Conservation (phyloP, 1,284 basidiomycete genomes). For the Apiotrichum gracile region DNA sequence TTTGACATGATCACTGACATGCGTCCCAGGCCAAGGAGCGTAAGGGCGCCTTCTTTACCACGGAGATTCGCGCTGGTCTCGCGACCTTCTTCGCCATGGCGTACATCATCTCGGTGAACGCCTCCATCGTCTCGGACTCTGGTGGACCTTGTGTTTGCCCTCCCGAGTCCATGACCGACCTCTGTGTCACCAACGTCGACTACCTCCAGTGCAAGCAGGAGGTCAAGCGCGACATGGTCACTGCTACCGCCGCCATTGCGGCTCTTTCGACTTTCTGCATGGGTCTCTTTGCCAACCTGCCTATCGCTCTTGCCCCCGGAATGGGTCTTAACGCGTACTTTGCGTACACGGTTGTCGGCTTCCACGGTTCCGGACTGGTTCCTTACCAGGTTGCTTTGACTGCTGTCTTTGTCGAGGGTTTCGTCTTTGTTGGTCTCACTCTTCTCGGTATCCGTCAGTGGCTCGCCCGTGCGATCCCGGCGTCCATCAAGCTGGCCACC, state of each 20-base stretch:
- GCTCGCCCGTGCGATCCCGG: slow-evolving; percentile 81
- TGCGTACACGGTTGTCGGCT: slow-evolving; percentile 79
- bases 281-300: slow-evolving; percentile 77
- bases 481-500: slow-evolving; percentile 75
- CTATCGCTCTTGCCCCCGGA: slow-evolving; percentile 64
- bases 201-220: slow-evolving; percentile 65
- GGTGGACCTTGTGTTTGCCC: slow-evolving; percentile 76
- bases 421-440: slow-evolving; percentile 77
- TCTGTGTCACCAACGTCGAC: slow-evolving; percentile 52
- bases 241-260: slow-evolving; percentile 65
- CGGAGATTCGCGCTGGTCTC: slow-evolving; percentile 71
- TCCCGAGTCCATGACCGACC: slow-evolving; percentile 34
- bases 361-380: slow-evolving; percentile 63
- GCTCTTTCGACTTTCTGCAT: slow-evolving; percentile 71
- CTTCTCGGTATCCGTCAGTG: slow-evolving; percentile 81
- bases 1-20: no score
- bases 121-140: slow-evolving; percentile 63
- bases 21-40: slow-evolving; percentile 57
- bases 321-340: slow-evolving; percentile 85
- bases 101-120: slow-evolving; percentile 44
- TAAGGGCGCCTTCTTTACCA: slow-evolving; percentile 69
- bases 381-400: slow-evolving; percentile 75
- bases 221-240: slow-evolving; percentile 58
- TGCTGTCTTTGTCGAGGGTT: slow-evolving; percentile 81
- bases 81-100: slow-evolving; percentile 67